Evolutionary conservation across 2,329 filamentous ascomycete genomes (phyloP), one percentile per base, ranked within the genome.

Genomic region (Fusarium setosum): DNA sequence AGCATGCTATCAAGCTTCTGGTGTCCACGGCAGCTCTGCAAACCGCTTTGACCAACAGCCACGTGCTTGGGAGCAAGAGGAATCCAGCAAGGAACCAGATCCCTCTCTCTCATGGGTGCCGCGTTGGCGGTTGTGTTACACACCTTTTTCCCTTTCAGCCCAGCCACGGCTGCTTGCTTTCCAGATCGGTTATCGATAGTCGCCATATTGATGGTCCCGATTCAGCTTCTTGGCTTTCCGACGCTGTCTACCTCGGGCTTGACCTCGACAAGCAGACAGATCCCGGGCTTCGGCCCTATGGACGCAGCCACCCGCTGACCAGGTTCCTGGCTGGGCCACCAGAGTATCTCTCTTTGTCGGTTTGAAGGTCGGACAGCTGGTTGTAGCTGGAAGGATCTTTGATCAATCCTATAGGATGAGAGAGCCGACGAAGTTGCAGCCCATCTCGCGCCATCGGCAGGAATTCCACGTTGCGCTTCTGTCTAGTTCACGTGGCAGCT

Each of bases 361-460:
- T 6, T 34, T 34, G 12, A 12, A n/a, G 21, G 21, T 17, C 9
- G 17, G 40, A n/a, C 40, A 8, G 21, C 15, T 8, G 21, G 17
- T n/a, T 24, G 23, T 17, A 3, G 10, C 18, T 29, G 40, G 40
- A 17, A 42, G 21, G 23, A 26, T 26, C 6, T 12, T 20, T 12
- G 26, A 29, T 29, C 26, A 13, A 21, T 31, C 32, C 48, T 17
- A 31, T 10, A 21, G 18, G 29, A 26, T 24, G 31, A 45, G 17
- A 11, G n/a, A 17, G 41, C 41, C 63, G 35, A 63, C 56, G 24
- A 45, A 55, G 63, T 29, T 51, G 40, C 38, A 35, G 21, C 45
- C 59, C 29, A 23, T 8, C 29, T 20, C 17, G 42, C 20, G n/a
- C 23, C 23, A 37, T 38, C 49, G 47, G 37, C 24, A n/a, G n/a